Evolutionary conservation across 495 filamentous ascomycete genomes (phyloP).

Genomic region (Aspergillus olivimuriae): DNA sequence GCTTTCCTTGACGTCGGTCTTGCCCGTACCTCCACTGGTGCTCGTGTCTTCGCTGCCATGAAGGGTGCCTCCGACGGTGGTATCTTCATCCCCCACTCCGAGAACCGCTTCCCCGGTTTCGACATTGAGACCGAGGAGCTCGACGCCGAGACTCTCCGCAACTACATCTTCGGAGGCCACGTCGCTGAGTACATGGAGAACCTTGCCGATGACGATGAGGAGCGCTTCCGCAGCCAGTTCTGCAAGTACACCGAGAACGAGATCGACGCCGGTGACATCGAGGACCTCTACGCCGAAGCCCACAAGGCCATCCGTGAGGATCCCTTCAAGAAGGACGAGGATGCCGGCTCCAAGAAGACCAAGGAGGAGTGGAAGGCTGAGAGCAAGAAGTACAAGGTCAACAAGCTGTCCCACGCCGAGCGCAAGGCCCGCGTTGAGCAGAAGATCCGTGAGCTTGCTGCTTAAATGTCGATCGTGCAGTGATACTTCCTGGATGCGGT

Average conservation of each 20-base stretch:
- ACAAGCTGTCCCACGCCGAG: slow-evolving; percentile 75
- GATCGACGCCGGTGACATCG: slow-evolving; percentile 90
- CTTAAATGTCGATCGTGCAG: slow-evolving; percentile 30
- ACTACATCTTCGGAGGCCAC: slow-evolving; percentile 98
- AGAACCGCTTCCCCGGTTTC: slow-evolving; percentile 98
- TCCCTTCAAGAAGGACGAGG: slow-evolving; percentile 89
- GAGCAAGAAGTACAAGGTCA: slow-evolving; percentile 76
- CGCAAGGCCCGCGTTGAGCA: slow-evolving; percentile 72
- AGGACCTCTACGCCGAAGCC: slow-evolving; percentile 93
- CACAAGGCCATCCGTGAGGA: slow-evolving; percentile 97
- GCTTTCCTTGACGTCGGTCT: slow-evolving; percentile 96
- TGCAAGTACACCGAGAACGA: slow-evolving; percentile 93
- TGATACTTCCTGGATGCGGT: slow-evolving; percentile 21
- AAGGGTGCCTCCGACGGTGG: slow-evolving; percentile 99
- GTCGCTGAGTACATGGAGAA: slow-evolving; percentile 99
- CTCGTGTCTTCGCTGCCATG: slow-evolving; percentile 98
- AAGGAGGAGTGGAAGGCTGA: slow-evolving; percentile 97
- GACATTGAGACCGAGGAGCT: slow-evolving; percentile 97
- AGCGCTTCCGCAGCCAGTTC: slow-evolving; percentile 98
- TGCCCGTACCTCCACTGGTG: slow-evolving; percentile 91
- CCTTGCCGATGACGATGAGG: slow-evolving; percentile 98
- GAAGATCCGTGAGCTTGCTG: slow-evolving; percentile 66
- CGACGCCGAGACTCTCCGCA: slow-evolving; percentile 91
- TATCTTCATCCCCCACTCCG: slow-evolving; percentile 93
- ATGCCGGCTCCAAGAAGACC: slow-evolving; percentile 73